Conservation (phyloP, 768 basidiomycete genomes). For the Tricholoma sp. region DNA sequence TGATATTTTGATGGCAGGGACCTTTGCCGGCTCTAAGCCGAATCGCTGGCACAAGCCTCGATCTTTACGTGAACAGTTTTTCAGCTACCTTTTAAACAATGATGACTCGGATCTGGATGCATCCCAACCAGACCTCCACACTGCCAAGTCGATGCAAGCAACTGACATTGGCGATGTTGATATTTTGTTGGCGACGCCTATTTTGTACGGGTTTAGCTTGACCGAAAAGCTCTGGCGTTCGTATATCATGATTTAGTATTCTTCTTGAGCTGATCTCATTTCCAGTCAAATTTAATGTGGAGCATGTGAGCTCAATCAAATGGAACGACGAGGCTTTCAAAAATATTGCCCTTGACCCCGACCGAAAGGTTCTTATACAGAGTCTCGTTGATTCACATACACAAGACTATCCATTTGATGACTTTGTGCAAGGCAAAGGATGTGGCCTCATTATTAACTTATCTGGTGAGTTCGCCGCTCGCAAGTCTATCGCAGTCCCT, state of each 20-base stretch:
- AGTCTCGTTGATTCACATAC: constrained; percentile 23
- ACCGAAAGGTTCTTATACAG: constrained; percentile 27
- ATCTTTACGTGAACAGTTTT: too few relatives aligned
- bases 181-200: constrained; percentile 21
- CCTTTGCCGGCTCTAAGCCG: too few relatives aligned
- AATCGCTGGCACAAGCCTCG: too few relatives aligned
- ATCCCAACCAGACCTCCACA: background rate
- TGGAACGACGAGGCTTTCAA: constrained; percentile 32
- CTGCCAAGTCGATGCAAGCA: too few relatives aligned
- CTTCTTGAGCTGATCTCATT: background rate
- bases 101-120: constrained; percentile 15
- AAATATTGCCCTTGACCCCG: constrained; percentile 24
- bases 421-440: constrained; percentile 32
- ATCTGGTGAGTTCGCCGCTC: constrained; percentile 13
- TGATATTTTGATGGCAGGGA: too few relatives aligned
- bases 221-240: constrained; percentile 23
- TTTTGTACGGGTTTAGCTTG: constrained; percentile 20
- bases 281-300: background rate
- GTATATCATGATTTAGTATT: background rate
- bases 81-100: constrained; percentile 15
- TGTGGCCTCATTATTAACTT: constrained; percentile 13
- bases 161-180: constrained; percentile 20
- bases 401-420: constrained; percentile 19
- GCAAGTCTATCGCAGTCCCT: background rate
- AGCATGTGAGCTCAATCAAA: constrained; percentile 7